These are phyloP conservation scores for grape (Vitis vinifera) DNA, from an alignment of 164 flowering plant genomes.

Conservation along the genomic window ASM3070453v1 NC_081818.1:26558001-26558500, in stretches of 20 bases:
- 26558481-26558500: no score
- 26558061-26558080: neutral
- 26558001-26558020: neutral
- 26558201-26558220: neutral
- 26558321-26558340: neutral
- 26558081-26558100: neutral
- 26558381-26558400: neutral
- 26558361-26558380: neutral
- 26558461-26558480: neutral
- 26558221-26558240: neutral
- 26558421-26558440: neutral
- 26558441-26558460: neutral
- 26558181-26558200: neutral
- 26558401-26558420: no score
- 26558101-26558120: neutral
- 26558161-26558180: neutral
- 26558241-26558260: neutral
- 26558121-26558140: neutral
- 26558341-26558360: neutral
- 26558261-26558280: neutral
- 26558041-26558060: neutral
- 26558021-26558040: neutral
- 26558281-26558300: neutral
- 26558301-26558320: neutral
- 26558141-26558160: neutral